Evolutionary conservation across 169 alveolate species (phyloP), one percentile per base, ranked within the genome.

Genomic region (Cryptosporidium canis): DNA sequence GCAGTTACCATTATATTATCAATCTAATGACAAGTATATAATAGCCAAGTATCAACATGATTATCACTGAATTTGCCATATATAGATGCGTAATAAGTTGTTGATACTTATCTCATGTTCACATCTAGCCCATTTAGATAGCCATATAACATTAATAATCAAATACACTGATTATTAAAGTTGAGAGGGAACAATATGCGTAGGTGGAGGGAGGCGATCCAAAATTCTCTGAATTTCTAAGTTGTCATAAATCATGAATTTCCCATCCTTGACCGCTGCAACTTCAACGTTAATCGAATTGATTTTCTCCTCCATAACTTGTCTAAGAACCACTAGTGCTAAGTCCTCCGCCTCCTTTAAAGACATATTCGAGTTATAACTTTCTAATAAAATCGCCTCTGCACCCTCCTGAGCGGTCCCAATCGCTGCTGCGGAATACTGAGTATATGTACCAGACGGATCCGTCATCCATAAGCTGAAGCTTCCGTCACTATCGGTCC

Each of bases 371-470:
- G 95, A 97, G 43, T 93, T 93, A 92, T 96, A 98, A 84, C 97
- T 94, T 93, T 97, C 99, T 85, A 96, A 98, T 61, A 98, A 94
- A 90, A 96, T 94, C n/a, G 96, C 66, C 66, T 96, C 98, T 3
- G 99, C 99, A 58, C 98, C 98, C 66, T 94, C 98, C 70, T 95
- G 98, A 33, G 98, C 98, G 55, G 98, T 96, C 5, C 99, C 99
- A 1, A 98, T 94, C 29, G 99, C 99, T 47, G 99, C 98, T 12
- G 99, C 99, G 70, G 94, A 95, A 90, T 85, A 96, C 93, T 95
- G 93, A 33, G 95, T 96, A 92, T 92, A 94, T 45, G 99, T 98
- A 24, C 99, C 99, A n/a, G 99, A 95, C 1, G 99, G 99, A 65
- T 98, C 99, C 14, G 98, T 93, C 90, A 97, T 93, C 97, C 97